Evolutionary conservation across 2,329 filamentous ascomycete species (phyloP), one percentile per base, ranked within the genome.

Genomic region (Arachnomyces sp.): DNA sequence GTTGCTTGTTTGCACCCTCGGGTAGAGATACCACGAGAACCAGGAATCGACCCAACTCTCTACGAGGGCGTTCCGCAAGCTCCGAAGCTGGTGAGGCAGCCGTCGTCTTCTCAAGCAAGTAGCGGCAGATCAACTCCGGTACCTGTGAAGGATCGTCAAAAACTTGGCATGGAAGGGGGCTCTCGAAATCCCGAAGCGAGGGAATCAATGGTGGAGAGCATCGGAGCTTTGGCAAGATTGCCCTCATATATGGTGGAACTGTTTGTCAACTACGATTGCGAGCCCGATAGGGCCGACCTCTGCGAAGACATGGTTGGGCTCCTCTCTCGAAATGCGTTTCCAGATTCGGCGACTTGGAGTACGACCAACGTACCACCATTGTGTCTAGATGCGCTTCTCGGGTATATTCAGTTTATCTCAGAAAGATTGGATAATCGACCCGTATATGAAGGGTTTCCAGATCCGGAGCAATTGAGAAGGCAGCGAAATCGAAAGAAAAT

Each of bases 261-360:
- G 6, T 98, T 95, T 59, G 80, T 96, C 63, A 98, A 98, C 62
- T 98, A 96, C 58, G 92, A 98, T 62, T 98, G 90, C 56, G 89
- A 96, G 56, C 81, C 87, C 38, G 86, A 98, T 57, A 78, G 89
- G 36, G 82, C 82, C 38, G 92, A 98, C 65, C 68, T 98, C 4
- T 98, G 92, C 55, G 86, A 95, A 67, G 93, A 98, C 56, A 84
- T 96, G 76, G 80, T 98, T 44, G 90, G 92, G 1, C 74, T 98
- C 28, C 70, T 98, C 12, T 90, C 92, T 14, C 78, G 92, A 43
- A 98, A 95, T 60, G 92, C 92, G 2, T 84, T 98, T 49, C 93
- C 92, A 1, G 92, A 98, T 60, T 95, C 92, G 7, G 92, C 90
- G 4, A 95, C 89, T 4, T 98, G 92, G 92, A 98, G 93, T 61